Evolutionary conservation across 2,329 filamentous ascomycete species (phyloP), one percentile per base, ranked within the genome.

Genomic region (Chlorencoelia australis): DNA sequence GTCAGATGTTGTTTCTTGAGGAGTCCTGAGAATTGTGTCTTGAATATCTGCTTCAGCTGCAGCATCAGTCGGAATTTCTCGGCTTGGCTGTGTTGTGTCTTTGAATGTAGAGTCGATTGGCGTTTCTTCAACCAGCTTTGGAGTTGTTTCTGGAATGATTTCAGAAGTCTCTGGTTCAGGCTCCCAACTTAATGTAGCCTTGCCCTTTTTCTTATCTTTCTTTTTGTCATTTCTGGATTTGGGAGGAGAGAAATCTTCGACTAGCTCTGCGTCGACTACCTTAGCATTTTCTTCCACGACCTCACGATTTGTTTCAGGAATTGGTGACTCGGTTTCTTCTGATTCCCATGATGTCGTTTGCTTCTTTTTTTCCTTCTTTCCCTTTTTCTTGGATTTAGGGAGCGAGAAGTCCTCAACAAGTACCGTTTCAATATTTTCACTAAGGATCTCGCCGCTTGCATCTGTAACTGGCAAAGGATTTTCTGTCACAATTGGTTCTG

Each of bases 211-310:
- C 35, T 41, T 43, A 15, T 41, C 42, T 32, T 49, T 49, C 36
- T 46, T 49, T 43, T 42, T 47, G 14, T 44, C 34, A 18, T 45
- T 47, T 33, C 46, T 48, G 14, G 44, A 48, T 18, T 37, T 43
- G 5, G 34, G 19, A 4, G 33, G 13, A 11, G 34, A 38, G 19
- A 39, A 37, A 13, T 38, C 39, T 26, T 44, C 29, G n/a, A 32
- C 33, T 24, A 13, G 16, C 25, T 35, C 30, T 16, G 26, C 19
- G 7, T 41, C 37, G 21, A 11, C 32, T 24, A 35, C 25, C 5
- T 18, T 30, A 13, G 26, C 11, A 18, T 7, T n/a, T 29, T 26
- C 37, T 30, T 39, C 31, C 3, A 26, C 32, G 18, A 27, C 26
- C n/a, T 30, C 25, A 17, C 24, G 29, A 17, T 24, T 20, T 19